phyloP scores from a whole-genome alignment of 345 rosid species.

The Odontarrhena argentea region DNA sequence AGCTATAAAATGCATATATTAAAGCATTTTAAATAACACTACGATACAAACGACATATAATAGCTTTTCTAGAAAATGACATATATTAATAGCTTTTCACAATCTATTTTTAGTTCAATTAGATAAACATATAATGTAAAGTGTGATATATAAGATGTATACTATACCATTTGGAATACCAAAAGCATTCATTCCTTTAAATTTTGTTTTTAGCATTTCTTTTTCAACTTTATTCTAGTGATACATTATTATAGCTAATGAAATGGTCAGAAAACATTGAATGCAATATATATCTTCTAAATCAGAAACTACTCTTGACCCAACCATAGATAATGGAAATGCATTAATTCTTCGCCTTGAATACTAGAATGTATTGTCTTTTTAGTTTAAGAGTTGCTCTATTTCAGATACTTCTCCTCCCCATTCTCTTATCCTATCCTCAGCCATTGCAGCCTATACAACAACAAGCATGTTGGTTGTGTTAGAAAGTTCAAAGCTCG shows the following conservation, averaged over 20 bases:
- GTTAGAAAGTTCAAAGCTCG: background rate
- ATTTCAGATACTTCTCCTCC: slow-evolving; percentile 46
- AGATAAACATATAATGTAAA: too few species aligned
- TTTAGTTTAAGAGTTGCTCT: slow-evolving; percentile 24
- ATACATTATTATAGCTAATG: too few species aligned
- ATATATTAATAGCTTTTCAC: too few species aligned
- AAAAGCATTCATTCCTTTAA: too few species aligned
- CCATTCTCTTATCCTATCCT: slow-evolving; percentile 68
- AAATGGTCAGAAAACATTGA: background rate
- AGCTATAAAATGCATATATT: too few species aligned
- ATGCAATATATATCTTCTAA: background rate
- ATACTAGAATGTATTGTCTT: background rate
- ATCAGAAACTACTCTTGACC: background rate
- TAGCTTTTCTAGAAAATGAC: too few species aligned
- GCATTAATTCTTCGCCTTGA: background rate
- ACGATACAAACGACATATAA: too few species aligned
- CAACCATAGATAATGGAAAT: background rate
- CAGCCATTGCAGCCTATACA: slow-evolving; percentile 71
- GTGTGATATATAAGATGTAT: too few species aligned
- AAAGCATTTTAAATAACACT: too few species aligned
- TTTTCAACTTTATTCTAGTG: background rate
- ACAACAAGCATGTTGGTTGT: background rate
- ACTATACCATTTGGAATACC: too few species aligned
- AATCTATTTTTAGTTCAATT: too few species aligned
- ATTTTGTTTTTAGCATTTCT: too few species aligned